Percentiles rank a stretch among this genome's conserved stretches.
Conservation (phyloP, 768 basidiomycete genomes). For the Nidula microcarpa region DNA sequence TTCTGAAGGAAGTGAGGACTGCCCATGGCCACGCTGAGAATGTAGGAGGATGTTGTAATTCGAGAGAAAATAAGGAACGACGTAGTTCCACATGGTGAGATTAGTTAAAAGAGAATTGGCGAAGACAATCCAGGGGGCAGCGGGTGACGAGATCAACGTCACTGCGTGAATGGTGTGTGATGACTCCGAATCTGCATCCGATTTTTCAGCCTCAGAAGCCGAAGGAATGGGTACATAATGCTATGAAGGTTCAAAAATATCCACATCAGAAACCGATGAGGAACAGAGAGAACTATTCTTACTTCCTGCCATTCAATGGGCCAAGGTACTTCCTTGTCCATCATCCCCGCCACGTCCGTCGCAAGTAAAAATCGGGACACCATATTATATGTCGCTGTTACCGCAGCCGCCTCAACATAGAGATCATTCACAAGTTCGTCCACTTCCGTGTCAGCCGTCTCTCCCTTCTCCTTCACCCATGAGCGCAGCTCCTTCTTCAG, state of each 20-base stretch:
- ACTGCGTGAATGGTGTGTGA: constrained; percentile 35
- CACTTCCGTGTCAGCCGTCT: constrained; percentile 12
- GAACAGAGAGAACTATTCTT: background rate
- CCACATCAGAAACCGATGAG: background rate
- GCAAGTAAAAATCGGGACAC: constrained; percentile 65
- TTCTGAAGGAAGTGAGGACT: constrained; percentile 29
- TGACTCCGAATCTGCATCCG: too few relatives aligned
- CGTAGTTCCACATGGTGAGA: constrained; percentile 42
- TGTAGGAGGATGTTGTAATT: constrained; percentile 43
- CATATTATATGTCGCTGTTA: constrained; percentile 62
- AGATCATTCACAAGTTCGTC: constrained; percentile 34
- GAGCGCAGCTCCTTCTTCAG: constrained; percentile 35
- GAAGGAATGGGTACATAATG: constrained; percentile 35
- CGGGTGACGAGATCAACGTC: constrained; percentile 32
- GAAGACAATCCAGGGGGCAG: constrained; percentile 49
- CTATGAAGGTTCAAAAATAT: constrained; percentile 14
- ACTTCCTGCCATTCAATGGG: constrained; percentile 45
- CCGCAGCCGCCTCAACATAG: constrained; percentile 51
- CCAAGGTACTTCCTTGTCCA: constrained; percentile 45
- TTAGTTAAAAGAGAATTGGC: constrained; percentile 49
- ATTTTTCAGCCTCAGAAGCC: constrained; percentile 9
- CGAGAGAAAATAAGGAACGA: constrained; percentile 37
- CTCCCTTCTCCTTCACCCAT: constrained; percentile 13
- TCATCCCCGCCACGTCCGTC: constrained; percentile 55
- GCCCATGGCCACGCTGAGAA: constrained; percentile 50